These are phyloP conservation scores for Theobroma grandiflorum DNA, from an alignment of 441 rosid genomes.

Conservation along the genomic window DNA sequence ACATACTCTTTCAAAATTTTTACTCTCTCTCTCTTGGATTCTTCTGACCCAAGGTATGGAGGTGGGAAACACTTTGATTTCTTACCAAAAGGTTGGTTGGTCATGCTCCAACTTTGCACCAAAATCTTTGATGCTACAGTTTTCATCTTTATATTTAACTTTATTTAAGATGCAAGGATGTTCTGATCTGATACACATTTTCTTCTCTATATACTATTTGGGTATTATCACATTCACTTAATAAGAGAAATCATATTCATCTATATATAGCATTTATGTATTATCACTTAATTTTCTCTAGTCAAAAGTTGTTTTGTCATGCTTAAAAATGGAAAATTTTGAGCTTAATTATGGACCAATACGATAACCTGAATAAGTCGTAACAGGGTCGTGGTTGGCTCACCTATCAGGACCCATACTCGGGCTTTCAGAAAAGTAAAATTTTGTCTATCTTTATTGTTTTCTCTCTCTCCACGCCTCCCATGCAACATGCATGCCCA, in stretches of 20 bases:
- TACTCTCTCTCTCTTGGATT: conserved; percentile 35
- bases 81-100: conserved; percentile 2
- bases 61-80: conserved; percentile 49
- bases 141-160: background rate
- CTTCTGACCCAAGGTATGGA: conserved; percentile 46
- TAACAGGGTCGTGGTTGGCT: background rate
- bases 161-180: no score
- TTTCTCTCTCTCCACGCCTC: conserved; percentile 32
- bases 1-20: conserved; percentile 19
- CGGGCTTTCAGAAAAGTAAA: background rate
- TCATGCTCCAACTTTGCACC: background rate
- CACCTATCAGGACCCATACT: background rate
- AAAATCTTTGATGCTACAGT: background rate
- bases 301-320: no score
- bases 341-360: no score
- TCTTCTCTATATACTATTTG: no score
- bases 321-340: no score
- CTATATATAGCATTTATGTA: no score
- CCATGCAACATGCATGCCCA: conserved; percentile 20
- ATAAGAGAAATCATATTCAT: no score
- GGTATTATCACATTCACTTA: no score
- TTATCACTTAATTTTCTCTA: no score
- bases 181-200: no score
- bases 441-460: background rate
- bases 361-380: no score